A percentile compares a stretch with the other conserved stretches of the same genome.
Evolutionary conservation across 2,329 filamentous ascomycete genomes (phyloP).

Genomic region (Colletotrichum lini): DNA sequence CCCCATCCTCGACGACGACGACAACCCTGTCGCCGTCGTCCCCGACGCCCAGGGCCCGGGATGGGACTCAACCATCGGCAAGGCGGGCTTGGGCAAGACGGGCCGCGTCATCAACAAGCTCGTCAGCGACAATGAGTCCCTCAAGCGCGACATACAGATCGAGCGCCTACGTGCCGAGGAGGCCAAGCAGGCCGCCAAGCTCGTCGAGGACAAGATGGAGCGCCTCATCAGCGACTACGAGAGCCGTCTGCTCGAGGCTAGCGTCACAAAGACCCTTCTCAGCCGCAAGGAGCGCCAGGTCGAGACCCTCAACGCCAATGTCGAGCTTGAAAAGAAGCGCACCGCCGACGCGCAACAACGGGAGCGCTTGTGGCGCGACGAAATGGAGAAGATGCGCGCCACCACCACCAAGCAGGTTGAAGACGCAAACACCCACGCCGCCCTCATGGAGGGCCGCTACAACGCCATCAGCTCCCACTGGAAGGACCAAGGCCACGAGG

Average conservation of each 20-base stretch:
- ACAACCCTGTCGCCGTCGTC: slow-evolving; percentile 45
- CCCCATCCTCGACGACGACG: slow-evolving; percentile 31
- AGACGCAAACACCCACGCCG: slow-evolving; percentile 74
- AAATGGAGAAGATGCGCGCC: slow-evolving; percentile 73
- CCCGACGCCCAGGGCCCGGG: slow-evolving; percentile 52
- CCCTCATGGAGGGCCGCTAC: slow-evolving; percentile 79
- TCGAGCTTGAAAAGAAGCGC: slow-evolving; percentile 76
- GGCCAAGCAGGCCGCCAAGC: slow-evolving; percentile 75
- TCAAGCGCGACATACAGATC: slow-evolving; percentile 80
- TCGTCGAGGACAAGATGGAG: slow-evolving; percentile 81
- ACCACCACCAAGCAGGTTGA: slow-evolving; percentile 76
- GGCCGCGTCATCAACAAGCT: slow-evolving; percentile 85
- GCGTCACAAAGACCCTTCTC: slow-evolving; percentile 79
- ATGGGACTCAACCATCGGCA: slow-evolving; percentile 79
- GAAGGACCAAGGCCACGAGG: slow-evolving; percentile 76
- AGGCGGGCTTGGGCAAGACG: slow-evolving; percentile 80
- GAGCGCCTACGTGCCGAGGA: slow-evolving; percentile 78
- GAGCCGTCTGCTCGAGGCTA: slow-evolving; percentile 76
- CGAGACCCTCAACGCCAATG: slow-evolving; percentile 74
- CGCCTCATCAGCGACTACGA: slow-evolving; percentile 78
- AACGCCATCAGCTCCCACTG: slow-evolving; percentile 77
- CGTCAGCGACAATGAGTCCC: slow-evolving; percentile 83
- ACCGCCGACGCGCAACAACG: slow-evolving; percentile 71
- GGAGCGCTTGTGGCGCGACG: slow-evolving; percentile 73
- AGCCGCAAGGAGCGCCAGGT: slow-evolving; percentile 82